Evolutionary conservation across 176 grass and related monocot genomes (phyloP).

Genomic region (Cymbopogon citratus): DNA sequence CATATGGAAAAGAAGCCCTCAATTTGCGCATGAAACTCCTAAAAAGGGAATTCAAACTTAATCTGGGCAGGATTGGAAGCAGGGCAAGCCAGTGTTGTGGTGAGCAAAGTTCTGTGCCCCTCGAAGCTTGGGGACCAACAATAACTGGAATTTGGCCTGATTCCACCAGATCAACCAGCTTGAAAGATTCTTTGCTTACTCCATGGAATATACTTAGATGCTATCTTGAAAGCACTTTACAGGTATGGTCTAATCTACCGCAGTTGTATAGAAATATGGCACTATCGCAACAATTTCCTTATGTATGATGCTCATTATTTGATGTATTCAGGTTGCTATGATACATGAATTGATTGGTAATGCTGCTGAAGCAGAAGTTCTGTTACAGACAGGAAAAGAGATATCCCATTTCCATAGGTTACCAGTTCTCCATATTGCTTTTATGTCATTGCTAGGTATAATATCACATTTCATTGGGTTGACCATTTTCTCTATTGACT

Average conservation of each 20-base stretch:
- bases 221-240: conserved; percentile 92
- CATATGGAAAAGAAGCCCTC: conserved; percentile 48
- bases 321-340: conserved; percentile 46
- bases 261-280: neutral
- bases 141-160: conserved; percentile 60
- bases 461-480: neutral
- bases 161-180: conserved; percentile 29
- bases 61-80: conserved; percentile 7
- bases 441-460: conserved; percentile 65
- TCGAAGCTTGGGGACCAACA: conserved; percentile 47
- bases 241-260: conserved; percentile 39
- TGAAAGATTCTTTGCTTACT: conserved; percentile 51
- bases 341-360: conserved; percentile 70
- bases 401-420: conserved; percentile 52
- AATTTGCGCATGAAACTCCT: neutral
- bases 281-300: neutral
- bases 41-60: conserved; percentile 58
- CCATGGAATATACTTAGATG: conserved; percentile 75
- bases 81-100: neutral
- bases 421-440: conserved; percentile 48
- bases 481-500: neutral
- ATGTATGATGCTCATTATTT: neutral
- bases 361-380: conserved; percentile 66
- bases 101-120: conserved; percentile 16
- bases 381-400: conserved; percentile 69